These are phyloP conservation scores for Aspergillus puulaauensis DNA, from an alignment of 2,329 filamentous ascomycete species.

Conservation along the genomic window DNA sequence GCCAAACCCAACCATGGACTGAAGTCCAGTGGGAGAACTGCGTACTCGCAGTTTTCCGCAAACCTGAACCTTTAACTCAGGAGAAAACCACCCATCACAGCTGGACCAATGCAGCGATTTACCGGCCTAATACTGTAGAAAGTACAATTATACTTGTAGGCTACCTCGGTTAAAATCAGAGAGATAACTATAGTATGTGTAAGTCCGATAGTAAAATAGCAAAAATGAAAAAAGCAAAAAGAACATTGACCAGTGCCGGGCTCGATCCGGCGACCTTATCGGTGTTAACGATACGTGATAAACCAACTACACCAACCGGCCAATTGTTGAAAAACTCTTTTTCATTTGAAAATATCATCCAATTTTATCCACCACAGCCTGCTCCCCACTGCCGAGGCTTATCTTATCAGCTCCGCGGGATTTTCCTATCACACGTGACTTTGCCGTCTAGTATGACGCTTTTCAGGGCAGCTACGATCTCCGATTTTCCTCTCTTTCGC, in stretches of 20 bases:
- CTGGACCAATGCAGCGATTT: background rate
- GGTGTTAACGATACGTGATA: constrained; percentile 39
- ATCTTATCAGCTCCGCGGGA: constrained; percentile 18
- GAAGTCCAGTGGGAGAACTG: background rate
- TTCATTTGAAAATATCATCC: background rate
- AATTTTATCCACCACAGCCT: background rate
- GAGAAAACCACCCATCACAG: background rate
- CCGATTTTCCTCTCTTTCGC: background rate
- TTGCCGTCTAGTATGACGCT: constrained; percentile 29
- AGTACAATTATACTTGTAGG: background rate
- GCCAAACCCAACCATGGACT: background rate
- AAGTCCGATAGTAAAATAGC: background rate
- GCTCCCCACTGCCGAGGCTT: background rate
- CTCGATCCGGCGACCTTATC: constrained; percentile 35
- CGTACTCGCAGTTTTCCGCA: background rate
- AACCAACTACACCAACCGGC: constrained; percentile 12
- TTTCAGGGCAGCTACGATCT: background rate
- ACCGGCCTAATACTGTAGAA: background rate
- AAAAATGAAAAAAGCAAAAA: background rate
- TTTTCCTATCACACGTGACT: constrained; percentile 41
- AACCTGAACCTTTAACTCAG: background rate
- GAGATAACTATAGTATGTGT: background rate
- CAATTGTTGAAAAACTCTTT: background rate
- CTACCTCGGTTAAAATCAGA: background rate
- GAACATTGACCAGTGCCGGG: constrained; percentile 16